Base-by-base conservation (phyloP, 192 early-diverging fungal genomes). In the Neocallimastix lanati region DNA sequence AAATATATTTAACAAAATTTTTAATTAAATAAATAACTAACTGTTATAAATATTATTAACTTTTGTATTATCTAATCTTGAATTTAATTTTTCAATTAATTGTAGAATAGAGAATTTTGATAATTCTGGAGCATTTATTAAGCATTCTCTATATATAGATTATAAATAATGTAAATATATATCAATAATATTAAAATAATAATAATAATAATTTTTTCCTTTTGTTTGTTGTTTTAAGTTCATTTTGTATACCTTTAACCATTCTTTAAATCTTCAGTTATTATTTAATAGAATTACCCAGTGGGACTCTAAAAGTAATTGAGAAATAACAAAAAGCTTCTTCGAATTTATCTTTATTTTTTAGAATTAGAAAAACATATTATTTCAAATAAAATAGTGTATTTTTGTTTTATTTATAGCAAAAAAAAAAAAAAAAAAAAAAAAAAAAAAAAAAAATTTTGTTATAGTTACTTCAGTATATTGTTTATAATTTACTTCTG, bases 281-380 rank as follows among this genome's bases (percentile, higher is more conserved):
- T 94, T 58, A 99, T 96, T 27, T 94, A 77, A 95, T 93, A 15
- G 94, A 91, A 88, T 99, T 97, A 83, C 95, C 94, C 16, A 94
- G 94, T 1, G 96, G 93, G 21, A 95, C 92, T 86, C 93, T 93
- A 83, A 99, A 99, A 11, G 97, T 98, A 83, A 99, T 98, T 11
- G 98, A 97, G 81, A 99, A 99, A 86, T 99, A 99, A 86, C 97
- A 99, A 80, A 98, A 99, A 50, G 96, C 90, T 29, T 97, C 91
- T 81, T 98, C 96, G 83, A 98, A 99, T 67, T 99, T 82, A 81
- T 96, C 95, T 87, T 33, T 33, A 6, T 6, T 6, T 38, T 14
- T 12, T 14, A 12, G 14, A 14, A 14, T 38, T 38, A 38, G 12
- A n/a, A n/a, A n/a, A n/a, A n/a, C n/a, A n/a, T n/a, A 35, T 35